Evolutionary conservation across 2,329 filamentous ascomycete species (phyloP), one percentile per base, ranked within the genome.

Genomic region (Epichloe uncinata): DNA sequence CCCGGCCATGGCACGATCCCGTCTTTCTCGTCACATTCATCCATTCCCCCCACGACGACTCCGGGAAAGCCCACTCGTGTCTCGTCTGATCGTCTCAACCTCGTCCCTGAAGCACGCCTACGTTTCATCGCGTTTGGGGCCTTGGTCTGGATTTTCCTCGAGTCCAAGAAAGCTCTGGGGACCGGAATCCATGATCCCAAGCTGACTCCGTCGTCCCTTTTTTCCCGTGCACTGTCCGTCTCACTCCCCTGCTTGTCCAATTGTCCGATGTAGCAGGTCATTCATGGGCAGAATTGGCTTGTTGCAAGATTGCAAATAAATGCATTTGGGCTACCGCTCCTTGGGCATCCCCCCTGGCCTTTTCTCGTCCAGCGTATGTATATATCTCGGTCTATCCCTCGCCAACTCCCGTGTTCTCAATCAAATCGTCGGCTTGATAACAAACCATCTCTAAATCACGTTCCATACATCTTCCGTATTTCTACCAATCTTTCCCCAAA

Each of bases 51-150:
- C 20, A 22, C 20, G 20, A 22, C 20, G 20, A 22, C 20, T 22
- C 20, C 20, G 20, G 4, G 42, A 45, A 41, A n/a, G 12, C 26
- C 42, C 15, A 16, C 41, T 35, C 18, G 34, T 42, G 48, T 35
- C 26, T 30, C 26, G 48, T 45, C 42, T 42, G 35, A 49, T 44
- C 40, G 34, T 20, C 48, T 44, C 34, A 20, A 18, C 44, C 11
- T 36, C 11, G 12, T 22, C 15, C 40, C 37, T 45, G 48, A 50
- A 33, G 35, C 48, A 50, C 35, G 35, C 35, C 48, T 13, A 11
- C 35, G 48, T 50, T 50, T 50, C 48, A 48, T 18, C 45, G 20
- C 16, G 45, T 33, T 47, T 47, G 26, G 20, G 20, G 15, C 45
- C 26, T 30, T 30, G 26, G 26, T 11, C 26, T 30, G 26, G 26